These are phyloP conservation scores for Pleurotus ostreatus DNA, from an alignment of 768 basidiomycete genomes.

Conservation along the genomic window DNA sequence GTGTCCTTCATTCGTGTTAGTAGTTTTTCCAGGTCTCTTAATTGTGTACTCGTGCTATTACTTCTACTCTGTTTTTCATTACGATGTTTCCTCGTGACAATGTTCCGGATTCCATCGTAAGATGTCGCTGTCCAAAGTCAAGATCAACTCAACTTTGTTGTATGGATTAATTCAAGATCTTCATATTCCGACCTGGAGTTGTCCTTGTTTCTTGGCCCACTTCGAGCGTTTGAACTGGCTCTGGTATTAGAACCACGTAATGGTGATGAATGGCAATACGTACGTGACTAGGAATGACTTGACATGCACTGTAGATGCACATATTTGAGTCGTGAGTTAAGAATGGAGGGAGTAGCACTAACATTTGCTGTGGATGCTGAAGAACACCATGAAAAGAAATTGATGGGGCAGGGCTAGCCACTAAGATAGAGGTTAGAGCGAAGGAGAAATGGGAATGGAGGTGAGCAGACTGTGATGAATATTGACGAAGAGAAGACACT, in stretches of 20 bases:
- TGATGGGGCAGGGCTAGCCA: not conserved
- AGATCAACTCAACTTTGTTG: no score
- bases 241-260: not conserved
- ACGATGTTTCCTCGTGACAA: no score
- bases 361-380: constrained; percentile 1
- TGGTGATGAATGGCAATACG: not conserved
- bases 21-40: no score
- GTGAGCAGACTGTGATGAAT: not conserved
- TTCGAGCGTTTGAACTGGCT: not conserved
- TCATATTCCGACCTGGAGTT: no score
- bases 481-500: not conserved
- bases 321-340: not conserved
- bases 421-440: not conserved
- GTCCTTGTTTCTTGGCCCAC: no score
- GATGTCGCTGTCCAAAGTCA: no score
- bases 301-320: not conserved
- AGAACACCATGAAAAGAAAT: not conserved
- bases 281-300: not conserved
- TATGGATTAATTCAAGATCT: no score
- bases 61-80: no score
- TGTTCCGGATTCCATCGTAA: no score
- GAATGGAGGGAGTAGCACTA: not conserved
- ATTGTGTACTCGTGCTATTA: no score
- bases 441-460: not conserved
- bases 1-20: no score